Percentiles rank a stretch among this genome's conserved stretches.
These are phyloP conservation scores for Candida silvicultrix DNA, from an alignment of 805 yeast species.

Conservation along the genomic window DNA sequence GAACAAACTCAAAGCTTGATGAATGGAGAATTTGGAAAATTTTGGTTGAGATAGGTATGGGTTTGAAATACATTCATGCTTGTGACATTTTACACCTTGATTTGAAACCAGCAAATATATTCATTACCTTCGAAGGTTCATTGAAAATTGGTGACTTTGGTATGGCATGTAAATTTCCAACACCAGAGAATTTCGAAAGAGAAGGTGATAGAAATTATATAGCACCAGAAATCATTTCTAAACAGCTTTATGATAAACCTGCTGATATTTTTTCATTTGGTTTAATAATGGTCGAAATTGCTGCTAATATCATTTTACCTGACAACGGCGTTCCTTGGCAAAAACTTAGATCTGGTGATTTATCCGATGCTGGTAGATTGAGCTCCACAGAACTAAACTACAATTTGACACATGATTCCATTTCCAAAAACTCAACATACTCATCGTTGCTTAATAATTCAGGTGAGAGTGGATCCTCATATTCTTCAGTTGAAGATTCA, in stretches of 20 bases:
- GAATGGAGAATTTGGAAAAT: slow-evolving; percentile 99
- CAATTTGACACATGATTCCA: slow-evolving; percentile 18
- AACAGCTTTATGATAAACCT: slow-evolving; percentile 77
- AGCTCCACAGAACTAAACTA: slow-evolving; percentile 60
- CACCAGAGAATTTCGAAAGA: slow-evolving; percentile 63
- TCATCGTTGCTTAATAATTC: slow-evolving; percentile 20
- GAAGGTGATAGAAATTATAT: slow-evolving; percentile 98
- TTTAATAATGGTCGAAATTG: slow-evolving; percentile 86
- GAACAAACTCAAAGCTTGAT: slow-evolving; percentile 71
- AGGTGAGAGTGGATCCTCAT: slow-evolving; percentile 20
- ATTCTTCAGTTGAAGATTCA: slow-evolving; percentile 19
- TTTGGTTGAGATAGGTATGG: slow-evolving; percentile 73
- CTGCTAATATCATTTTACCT: slow-evolving; percentile 91
- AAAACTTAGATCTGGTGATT: slow-evolving; percentile 87
- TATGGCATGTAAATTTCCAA: slow-evolving; percentile 79
- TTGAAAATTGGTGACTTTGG: slow-evolving; percentile 97
- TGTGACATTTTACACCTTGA: slow-evolving; percentile 80
- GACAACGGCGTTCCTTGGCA: slow-evolving; percentile 98
- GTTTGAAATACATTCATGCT: slow-evolving; percentile 74
- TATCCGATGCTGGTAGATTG: slow-evolving; percentile 88
- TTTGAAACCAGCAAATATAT: slow-evolving; percentile 90
- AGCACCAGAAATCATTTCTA: slow-evolving; percentile 90
- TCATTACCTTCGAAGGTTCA: slow-evolving; percentile 90
- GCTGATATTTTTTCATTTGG: slow-evolving; percentile 97
- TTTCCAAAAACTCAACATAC: slow-evolving; percentile 19